These are phyloP conservation scores for Ophiosphaerella narmari DNA, from an alignment of 2,329 filamentous ascomycete species.

Conservation along the genomic window DNA sequence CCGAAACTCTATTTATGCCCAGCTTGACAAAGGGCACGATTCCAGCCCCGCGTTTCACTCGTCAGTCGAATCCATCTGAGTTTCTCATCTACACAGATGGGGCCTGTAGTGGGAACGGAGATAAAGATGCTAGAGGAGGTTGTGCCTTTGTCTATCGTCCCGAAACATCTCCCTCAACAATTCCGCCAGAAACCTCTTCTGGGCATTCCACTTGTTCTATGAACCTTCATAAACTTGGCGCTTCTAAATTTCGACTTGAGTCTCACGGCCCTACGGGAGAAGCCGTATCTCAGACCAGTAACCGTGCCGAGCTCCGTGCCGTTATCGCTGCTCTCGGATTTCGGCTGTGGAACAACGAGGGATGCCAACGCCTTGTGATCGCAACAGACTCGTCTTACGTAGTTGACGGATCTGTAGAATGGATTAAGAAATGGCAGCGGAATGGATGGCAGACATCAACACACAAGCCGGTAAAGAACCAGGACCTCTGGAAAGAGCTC, in stretches of 20 bases:
- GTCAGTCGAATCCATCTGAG: constrained; percentile 2
- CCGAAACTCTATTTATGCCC: constrained; percentile 4
- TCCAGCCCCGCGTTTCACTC: constrained; percentile 3
- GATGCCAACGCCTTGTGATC: constrained; percentile 53
- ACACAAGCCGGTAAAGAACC: constrained; percentile 52
- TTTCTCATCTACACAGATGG: constrained; percentile 55
- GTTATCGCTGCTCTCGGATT: constrained; percentile 57
- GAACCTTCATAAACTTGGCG: constrained; percentile 5
- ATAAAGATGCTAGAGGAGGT: constrained; percentile 24
- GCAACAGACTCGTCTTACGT: constrained; percentile 62
- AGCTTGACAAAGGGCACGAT: neutral
- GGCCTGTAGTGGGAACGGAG: constrained; percentile 52
- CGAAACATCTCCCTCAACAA: constrained; percentile 19
- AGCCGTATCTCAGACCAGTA: constrained; percentile 50
- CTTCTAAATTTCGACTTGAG: constrained; percentile 46
- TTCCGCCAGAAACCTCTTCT: constrained; percentile 2
- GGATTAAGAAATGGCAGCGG: constrained; percentile 50
- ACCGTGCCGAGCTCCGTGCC: constrained; percentile 62
- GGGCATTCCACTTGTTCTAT: constrained; percentile 4
- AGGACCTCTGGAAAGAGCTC: constrained; percentile 56
- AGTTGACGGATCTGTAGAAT: constrained; percentile 52
- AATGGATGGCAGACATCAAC: constrained; percentile 52
- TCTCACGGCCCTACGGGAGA: constrained; percentile 50
- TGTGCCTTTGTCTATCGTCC: constrained; percentile 20
- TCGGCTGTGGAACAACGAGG: constrained; percentile 52